Conservation (phyloP, 2,329 filamentous ascomycete genomes). For the Ophiostoma ulmi region DNA sequence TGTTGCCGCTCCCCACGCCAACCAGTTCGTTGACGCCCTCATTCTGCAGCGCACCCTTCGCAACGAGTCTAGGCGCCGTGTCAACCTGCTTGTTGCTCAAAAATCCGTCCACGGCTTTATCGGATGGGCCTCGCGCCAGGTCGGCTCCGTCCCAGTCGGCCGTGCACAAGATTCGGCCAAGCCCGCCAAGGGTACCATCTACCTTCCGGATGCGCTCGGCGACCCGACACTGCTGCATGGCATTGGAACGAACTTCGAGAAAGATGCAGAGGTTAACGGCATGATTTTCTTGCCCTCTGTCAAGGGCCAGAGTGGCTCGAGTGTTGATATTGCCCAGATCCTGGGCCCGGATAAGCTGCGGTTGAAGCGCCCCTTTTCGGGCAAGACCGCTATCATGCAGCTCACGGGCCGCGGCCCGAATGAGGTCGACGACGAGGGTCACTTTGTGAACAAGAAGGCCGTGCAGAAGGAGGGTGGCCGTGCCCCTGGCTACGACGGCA, state of each 20-base stretch:
- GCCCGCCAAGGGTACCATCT: conserved; percentile 71
- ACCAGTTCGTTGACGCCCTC: conserved; percentile 95
- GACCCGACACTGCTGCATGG: conserved; percentile 77
- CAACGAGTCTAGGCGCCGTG: conserved; percentile 78
- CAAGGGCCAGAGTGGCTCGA: conserved; percentile 70
- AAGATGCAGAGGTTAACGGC: conserved; percentile 69
- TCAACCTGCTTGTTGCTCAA: conserved; percentile 88
- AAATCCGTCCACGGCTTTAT: conserved; percentile 95
- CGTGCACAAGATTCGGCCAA: conserved; percentile 86
- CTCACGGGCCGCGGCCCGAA: conserved; percentile 64
- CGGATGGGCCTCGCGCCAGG: conserved; percentile 75
- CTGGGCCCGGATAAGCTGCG: conserved; percentile 73
- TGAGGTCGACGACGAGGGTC: conserved; percentile 63
- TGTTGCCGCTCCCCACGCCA: conserved; percentile 93
- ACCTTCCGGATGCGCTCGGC: conserved; percentile 79
- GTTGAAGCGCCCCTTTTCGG: conserved; percentile 82
- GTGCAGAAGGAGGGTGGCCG: conserved; percentile 41
- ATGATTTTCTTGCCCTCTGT: conserved; percentile 81
- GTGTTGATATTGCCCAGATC: conserved; percentile 78
- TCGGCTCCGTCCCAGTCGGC: conserved; percentile 88
- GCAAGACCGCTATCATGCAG: conserved; percentile 68
- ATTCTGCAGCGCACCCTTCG: conserved; percentile 88
- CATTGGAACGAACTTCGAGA: conserved; percentile 75
- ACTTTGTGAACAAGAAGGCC: conserved; percentile 50
- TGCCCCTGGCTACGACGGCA: conserved; percentile 64